phyloP scores from a whole-genome alignment of 768 basidiomycete species.

The Chlorophyllum brunneum region DNA sequence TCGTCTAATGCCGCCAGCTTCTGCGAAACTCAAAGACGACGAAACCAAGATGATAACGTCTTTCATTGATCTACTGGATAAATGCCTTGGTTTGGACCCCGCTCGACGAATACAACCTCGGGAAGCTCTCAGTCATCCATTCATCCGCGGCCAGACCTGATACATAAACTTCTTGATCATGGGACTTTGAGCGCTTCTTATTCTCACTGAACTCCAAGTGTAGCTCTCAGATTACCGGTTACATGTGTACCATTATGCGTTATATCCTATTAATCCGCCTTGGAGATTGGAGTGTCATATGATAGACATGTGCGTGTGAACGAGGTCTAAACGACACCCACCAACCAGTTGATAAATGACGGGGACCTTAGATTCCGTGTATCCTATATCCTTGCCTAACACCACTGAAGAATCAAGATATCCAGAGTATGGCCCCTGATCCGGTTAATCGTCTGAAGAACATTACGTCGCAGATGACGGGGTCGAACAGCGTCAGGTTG shows the following conservation, averaged over 20 bases:
- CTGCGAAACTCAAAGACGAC: constrained; percentile 82
- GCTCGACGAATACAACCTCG: constrained; percentile 82
- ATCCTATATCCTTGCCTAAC: too few species aligned
- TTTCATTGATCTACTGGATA: constrained; percentile 90
- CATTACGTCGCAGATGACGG: constrained; percentile 25
- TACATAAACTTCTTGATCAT: not conserved
- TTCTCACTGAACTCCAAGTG: not conserved
- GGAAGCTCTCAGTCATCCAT: constrained; percentile 85
- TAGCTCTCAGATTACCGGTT: not conserved
- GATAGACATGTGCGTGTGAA: too few species aligned
- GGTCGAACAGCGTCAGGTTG: constrained; percentile 14
- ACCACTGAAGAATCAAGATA: too few species aligned
- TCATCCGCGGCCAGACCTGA: constrained; percentile 49
- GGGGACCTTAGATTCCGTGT: too few species aligned
- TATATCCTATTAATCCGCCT: not conserved
- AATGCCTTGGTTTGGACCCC: constrained; percentile 85
- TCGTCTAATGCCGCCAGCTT: constrained; percentile 75
- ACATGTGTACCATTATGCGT: constrained; percentile 1
- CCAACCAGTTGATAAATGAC: too few species aligned
- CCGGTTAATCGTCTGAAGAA: constrained; percentile 21
- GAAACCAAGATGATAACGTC: constrained; percentile 74
- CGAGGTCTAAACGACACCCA: too few species aligned
- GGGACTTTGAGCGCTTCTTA: not conserved
- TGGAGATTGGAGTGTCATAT: not conserved
- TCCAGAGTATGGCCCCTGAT: constrained; percentile 22